phyloP scores from a whole-genome alignment of 208 protist species.

The Phytomonas serpens region DNA sequence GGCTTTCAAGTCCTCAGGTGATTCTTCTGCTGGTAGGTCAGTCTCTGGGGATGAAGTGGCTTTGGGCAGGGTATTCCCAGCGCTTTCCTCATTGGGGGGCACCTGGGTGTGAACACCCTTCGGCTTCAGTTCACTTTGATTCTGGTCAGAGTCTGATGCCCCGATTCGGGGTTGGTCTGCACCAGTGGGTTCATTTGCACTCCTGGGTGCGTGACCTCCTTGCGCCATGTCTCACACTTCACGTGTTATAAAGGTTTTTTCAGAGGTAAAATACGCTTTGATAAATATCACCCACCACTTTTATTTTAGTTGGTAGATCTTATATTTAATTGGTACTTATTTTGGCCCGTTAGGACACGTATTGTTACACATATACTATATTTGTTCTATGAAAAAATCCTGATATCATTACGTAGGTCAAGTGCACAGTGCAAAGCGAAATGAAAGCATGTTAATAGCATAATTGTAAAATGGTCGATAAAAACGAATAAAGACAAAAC shows the following conservation, averaged over 20 bases:
- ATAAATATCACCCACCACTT: not conserved
- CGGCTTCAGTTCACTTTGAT: not conserved
- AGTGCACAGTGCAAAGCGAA: not conserved
- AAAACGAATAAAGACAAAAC: not conserved
- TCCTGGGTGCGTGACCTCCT: not conserved
- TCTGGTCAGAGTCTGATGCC: not conserved
- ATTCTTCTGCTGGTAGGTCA: not conserved
- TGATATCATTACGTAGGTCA: not conserved
- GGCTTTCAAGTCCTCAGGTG: not conserved
- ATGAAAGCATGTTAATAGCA: not conserved
- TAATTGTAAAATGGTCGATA: not conserved
- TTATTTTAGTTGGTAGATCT: not conserved
- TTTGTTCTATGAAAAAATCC: not conserved
- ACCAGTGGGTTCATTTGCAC: not conserved
- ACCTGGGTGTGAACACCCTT: not conserved
- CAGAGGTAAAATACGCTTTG: not conserved
- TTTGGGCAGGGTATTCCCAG: not conserved
- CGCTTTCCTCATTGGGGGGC: not conserved
- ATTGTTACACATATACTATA: not conserved
- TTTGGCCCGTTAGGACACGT: not conserved
- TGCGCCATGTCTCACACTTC: not conserved
- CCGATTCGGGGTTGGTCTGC: not conserved
- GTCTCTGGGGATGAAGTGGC: not conserved
- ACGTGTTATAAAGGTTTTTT: not conserved
- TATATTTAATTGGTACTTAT: not conserved